A percentile compares a stretch with the other conserved stretches of the same genome.
Conservation (phyloP, 129 eudicot species). For the sunflower (Helianthus annuus) region DNA sequence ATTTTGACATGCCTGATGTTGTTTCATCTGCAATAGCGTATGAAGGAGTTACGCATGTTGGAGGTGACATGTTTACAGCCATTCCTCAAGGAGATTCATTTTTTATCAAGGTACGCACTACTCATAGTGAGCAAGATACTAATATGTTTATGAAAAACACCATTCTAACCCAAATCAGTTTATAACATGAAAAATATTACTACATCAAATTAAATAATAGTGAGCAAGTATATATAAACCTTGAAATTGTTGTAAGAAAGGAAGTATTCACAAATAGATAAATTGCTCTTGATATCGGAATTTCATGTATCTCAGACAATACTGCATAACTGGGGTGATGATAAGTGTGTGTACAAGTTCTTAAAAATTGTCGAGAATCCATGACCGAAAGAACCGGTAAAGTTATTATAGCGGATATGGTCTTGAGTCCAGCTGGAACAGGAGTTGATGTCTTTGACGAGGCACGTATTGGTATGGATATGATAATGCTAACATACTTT, state of each 20-base stretch:
- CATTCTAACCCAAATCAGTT: too few relatives aligned
- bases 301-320: constrained; percentile 19
- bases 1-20: constrained; percentile 28
- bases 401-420: constrained; percentile 32
- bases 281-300: too few relatives aligned
- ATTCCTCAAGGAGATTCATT: constrained; percentile 27
- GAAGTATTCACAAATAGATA: too few relatives aligned
- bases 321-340: constrained; percentile 42
- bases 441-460: constrained; percentile 27
- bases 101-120: constrained; percentile 37
- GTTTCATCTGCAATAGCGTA: constrained; percentile 19
- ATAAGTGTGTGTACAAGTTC: constrained; percentile 44
- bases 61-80: constrained; percentile 37
- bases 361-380: constrained; percentile 35
- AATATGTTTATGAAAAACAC: too few relatives aligned
- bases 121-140: too few relatives aligned
- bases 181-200: too few relatives aligned
- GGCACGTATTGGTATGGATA: neutral
- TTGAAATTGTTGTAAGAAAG: too few relatives aligned
- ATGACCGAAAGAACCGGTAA: constrained; percentile 26
- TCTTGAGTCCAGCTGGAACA: neutral
- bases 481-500: constrained; percentile 26
- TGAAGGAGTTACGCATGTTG: constrained; percentile 22
- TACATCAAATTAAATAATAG: too few relatives aligned
- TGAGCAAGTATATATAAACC: too few relatives aligned